Evolutionary conservation across 1,284 basidiomycete species (phyloP).

Genomic region (Malassezia globosa): DNA sequence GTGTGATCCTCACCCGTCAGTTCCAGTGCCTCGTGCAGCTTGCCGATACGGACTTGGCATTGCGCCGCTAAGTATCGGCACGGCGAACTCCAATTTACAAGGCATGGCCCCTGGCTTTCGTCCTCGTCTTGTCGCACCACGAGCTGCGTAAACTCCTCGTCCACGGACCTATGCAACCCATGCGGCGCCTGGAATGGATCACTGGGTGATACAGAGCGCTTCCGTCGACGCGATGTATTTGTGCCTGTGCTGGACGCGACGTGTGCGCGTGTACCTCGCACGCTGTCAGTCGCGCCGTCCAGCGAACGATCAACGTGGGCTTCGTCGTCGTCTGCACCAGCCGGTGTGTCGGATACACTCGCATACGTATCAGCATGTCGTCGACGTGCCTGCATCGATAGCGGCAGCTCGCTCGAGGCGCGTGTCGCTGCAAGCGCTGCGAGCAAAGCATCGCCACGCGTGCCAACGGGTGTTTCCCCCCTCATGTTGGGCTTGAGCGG

Average conservation of each 20-base stretch:
- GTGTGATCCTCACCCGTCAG: constrained; percentile 62
- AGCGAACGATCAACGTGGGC: too few relatives aligned
- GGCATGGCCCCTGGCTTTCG: constrained; percentile 21
- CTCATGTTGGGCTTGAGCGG: constrained; percentile 7
- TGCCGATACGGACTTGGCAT: constrained; percentile 81
- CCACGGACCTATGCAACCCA: not conserved
- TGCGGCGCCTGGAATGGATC: constrained; percentile 5
- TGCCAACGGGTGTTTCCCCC: not conserved
- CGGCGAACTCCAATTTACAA: constrained; percentile 35
- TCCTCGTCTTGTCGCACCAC: not conserved
- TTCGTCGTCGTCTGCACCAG: too few relatives aligned
- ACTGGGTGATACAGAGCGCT: constrained; percentile 9
- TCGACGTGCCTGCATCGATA: constrained; percentile 21
- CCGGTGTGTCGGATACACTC: not conserved
- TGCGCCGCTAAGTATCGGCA: constrained; percentile 60
- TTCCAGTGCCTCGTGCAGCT: constrained; percentile 83
- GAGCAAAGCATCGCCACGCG: constrained; percentile 26
- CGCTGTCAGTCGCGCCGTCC: too few relatives aligned
- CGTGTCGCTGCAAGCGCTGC: constrained; percentile 26
- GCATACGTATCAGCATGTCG: not conserved
- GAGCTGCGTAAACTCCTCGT: constrained; percentile 21
- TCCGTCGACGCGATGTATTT: constrained; percentile 1
- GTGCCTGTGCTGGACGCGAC: not conserved
- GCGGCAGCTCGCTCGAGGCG: constrained; percentile 22
- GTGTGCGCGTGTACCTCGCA: not conserved